Evolutionary conservation across 2,329 filamentous ascomycete species (phyloP).

Genomic region (Didymella segeticola): DNA sequence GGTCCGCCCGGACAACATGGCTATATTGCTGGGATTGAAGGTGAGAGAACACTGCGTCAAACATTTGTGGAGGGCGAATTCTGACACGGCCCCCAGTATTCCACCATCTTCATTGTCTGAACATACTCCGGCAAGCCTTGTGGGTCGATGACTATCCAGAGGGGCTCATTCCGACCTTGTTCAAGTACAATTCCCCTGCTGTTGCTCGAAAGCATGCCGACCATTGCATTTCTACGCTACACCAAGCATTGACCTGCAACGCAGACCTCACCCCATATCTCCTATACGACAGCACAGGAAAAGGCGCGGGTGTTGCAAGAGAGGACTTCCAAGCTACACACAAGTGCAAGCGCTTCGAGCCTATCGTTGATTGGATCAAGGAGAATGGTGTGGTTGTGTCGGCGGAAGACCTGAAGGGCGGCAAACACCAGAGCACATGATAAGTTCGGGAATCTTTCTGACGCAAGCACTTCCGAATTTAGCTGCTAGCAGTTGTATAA

Average conservation of each 20-base stretch:
- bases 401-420: neutral
- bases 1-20: neutral
- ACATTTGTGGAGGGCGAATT: neutral
- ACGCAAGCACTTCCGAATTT: no score
- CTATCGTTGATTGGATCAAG: neutral
- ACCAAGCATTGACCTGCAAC: neutral
- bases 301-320: neutral
- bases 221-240: neutral
- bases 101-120: neutral
- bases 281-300: neutral
- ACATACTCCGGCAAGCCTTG: neutral
- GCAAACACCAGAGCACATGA: neutral
- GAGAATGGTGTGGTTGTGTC: neutral
- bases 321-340: neutral
- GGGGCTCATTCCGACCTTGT: neutral
- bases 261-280: neutral
- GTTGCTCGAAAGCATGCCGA: neutral
- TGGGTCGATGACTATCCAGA: neutral
- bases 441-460: neutral
- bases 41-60: neutral
- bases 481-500: no score
- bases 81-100: neutral
- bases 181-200: neutral
- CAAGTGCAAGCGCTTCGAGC: neutral
- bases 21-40: neutral